Evolutionary conservation across 768 basidiomycete genomes (phyloP), one percentile per base, ranked within the genome.

Genomic region (Leccinum subtestaceum): DNA sequence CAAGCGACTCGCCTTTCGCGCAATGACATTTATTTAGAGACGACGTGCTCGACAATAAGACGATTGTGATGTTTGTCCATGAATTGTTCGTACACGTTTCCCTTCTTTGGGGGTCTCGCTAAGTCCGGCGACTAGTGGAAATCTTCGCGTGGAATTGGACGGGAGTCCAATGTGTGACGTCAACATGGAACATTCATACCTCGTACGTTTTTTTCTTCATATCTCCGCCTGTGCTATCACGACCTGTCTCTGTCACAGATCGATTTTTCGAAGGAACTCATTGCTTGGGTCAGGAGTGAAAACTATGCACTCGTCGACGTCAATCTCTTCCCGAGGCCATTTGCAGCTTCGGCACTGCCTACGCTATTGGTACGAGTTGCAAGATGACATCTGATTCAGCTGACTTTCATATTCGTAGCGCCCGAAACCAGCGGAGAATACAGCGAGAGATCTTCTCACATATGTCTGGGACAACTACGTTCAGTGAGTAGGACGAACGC

Each of bases 391-490:
- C 25, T 19, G 17, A 61, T 19, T 47, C 12, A 34, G 19, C 50
- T 53, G 9, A 60, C 15, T 15, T 48, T 29, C 46, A 48, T 23
- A 25, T 49, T 49, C 31, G 43, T 29, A 81, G 81, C 75, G 78
- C 36, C 59, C 71, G 8, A 84, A 78, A 63, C 61, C 74, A 15
- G 63, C 71, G 54, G 80, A 78, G 50, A 78, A 81, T 47, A 77
- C 79, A 45, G 80, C 78, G 8, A 79, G 72, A 51, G 84, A 89
- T 29, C 74, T 95, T 23, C 70, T 96, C 58, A 79, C 80, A 4
- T 96, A 98, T 70, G 72, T 98, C 11, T 99, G 97, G 97, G 96
- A 98, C 72, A 96, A 98, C 67, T 95, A 95, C 67, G 79, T 98
- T 61, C 86, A 90, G 95, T 97, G 65, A 59, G 90, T 71, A 17